phyloP scores from a whole-genome alignment of 176 grass and related monocot species.

The Phoenix dactylifera region DNA sequence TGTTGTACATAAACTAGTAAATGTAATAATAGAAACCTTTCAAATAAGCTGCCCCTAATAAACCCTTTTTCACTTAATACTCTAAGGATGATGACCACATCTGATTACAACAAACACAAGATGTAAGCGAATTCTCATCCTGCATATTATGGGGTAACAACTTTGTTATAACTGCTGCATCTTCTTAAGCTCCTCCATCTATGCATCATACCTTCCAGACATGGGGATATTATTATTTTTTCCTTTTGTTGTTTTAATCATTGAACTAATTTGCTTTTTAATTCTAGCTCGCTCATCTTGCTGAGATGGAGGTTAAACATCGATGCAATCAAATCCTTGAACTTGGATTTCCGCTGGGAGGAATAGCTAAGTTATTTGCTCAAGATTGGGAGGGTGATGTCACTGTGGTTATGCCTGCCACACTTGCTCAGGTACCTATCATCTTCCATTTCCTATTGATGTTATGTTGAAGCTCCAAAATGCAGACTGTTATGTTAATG shows the following conservation, averaged over 20 bases:
- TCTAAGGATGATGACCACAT: too few relatives aligned
- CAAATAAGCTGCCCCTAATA: too few relatives aligned
- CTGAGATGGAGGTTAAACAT: conserved; percentile 94
- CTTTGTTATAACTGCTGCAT: too few relatives aligned
- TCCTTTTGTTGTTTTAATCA: background rate
- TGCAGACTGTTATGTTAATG: background rate
- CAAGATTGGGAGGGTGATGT: conserved; percentile 97
- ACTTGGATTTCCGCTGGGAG: conserved; percentile 81
- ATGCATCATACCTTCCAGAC: too few relatives aligned
- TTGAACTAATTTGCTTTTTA: conserved; percentile 10
- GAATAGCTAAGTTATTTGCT: conserved; percentile 76
- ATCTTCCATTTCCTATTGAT: conserved; percentile 1
- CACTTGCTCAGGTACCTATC: conserved; percentile 57
- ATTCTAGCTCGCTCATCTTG: conserved; percentile 69
- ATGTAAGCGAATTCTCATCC: too few relatives aligned
- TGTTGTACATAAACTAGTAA: too few relatives aligned
- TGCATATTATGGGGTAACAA: too few relatives aligned
- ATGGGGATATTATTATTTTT: too few relatives aligned
- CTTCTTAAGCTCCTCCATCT: too few relatives aligned
- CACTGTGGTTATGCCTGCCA: conserved; percentile 90
- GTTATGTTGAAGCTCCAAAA: conserved; percentile 1
- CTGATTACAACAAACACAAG: too few relatives aligned
- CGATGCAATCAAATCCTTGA: conserved; percentile 85
- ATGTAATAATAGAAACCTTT: too few relatives aligned
- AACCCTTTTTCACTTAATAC: too few relatives aligned